These are phyloP conservation scores for Debaryomyces psychrophilus DNA, from an alignment of 1,139 yeast species.

Conservation along the genomic window DNA sequence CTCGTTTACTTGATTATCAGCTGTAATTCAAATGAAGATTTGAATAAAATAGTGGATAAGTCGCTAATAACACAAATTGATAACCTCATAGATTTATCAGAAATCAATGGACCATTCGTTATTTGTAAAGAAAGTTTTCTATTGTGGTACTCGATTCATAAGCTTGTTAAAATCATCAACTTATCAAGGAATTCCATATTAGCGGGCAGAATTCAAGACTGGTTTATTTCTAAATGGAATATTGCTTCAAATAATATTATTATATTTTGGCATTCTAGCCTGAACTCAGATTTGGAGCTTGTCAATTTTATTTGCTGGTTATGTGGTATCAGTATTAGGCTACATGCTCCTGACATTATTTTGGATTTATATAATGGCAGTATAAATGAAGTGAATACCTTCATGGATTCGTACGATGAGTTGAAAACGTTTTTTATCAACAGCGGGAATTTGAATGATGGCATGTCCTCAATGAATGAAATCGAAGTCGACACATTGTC, in stretches of 20 bases:
- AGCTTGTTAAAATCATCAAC: slow-evolving; percentile 37
- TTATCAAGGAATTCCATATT: slow-evolving; percentile 21
- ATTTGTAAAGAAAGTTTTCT: slow-evolving; percentile 49
- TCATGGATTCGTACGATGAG: slow-evolving; percentile 9
- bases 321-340: slow-evolving; percentile 23
- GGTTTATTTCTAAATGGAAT: slow-evolving; percentile 54
- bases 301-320: slow-evolving; percentile 46
- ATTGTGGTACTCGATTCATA: slow-evolving; percentile 55
- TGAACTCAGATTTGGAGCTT: background rate
- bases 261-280: background rate
- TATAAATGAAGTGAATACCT: slow-evolving; percentile 11
- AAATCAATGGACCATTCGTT: slow-evolving; percentile 58
- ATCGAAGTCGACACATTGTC: slow-evolving; percentile 6
- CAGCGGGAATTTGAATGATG: background rate
- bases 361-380: slow-evolving; percentile 9
- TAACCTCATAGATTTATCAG: slow-evolving; percentile 54
- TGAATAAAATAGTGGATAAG: slow-evolving; percentile 32
- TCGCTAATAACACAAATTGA: slow-evolving; percentile 48
- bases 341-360: background rate
- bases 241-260: background rate
- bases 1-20: slow-evolving; percentile 22
- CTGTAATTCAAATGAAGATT: slow-evolving; percentile 15
- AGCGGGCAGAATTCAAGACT: slow-evolving; percentile 37
- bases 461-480: background rate
- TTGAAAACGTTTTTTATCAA: slow-evolving; percentile 7